phyloP scores from a whole-genome alignment of 2,329 filamentous ascomycete genomes.

The Berkeleyomyces rouxiae region DNA sequence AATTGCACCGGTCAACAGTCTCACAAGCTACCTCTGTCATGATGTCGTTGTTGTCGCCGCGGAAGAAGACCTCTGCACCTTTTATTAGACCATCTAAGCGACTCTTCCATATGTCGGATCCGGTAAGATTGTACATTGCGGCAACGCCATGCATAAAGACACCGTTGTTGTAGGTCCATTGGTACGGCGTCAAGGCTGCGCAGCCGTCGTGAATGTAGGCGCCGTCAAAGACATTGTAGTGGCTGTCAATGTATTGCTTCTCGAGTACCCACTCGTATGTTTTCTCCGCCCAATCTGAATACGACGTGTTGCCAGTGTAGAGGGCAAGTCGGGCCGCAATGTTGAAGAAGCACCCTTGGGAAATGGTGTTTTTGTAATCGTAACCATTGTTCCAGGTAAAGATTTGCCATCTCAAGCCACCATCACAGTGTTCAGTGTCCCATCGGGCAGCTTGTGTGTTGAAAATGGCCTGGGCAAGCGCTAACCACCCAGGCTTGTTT shows the following conservation, averaged over 20 bases:
- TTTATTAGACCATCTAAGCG: slow-evolving; percentile 40
- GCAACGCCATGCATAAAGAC: slow-evolving; percentile 49
- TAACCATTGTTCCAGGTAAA: slow-evolving; percentile 69
- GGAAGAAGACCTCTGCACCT: slow-evolving; percentile 38
- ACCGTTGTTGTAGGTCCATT: slow-evolving; percentile 56
- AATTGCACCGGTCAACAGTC: slow-evolving; percentile 40
- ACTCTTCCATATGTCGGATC: slow-evolving; percentile 36
- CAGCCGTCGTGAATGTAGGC: slow-evolving; percentile 41
- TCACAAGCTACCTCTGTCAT: slow-evolving; percentile 54
- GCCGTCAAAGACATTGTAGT: slow-evolving; percentile 48
- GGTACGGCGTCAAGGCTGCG: slow-evolving; percentile 38
- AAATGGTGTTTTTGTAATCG: slow-evolving; percentile 56
- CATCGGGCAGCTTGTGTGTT: slow-evolving; percentile 61
- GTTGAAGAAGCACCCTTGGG: slow-evolving; percentile 46
- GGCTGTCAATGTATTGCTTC: slow-evolving; percentile 40
- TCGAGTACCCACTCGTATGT: slow-evolving; percentile 52
- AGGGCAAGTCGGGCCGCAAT: slow-evolving; percentile 51
- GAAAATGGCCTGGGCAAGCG: slow-evolving; percentile 64
- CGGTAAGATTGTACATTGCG: slow-evolving; percentile 50
- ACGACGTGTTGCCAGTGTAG: slow-evolving; percentile 63
- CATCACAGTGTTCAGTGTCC: slow-evolving; percentile 52
- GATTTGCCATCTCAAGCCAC: slow-evolving; percentile 72
- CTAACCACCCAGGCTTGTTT: slow-evolving; percentile 47
- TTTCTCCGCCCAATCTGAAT: slow-evolving; percentile 59
- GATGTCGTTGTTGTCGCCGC: slow-evolving; percentile 31